phyloP scores from a whole-genome alignment of 129 eudicot genomes.

The Deinandra increscens region DNA sequence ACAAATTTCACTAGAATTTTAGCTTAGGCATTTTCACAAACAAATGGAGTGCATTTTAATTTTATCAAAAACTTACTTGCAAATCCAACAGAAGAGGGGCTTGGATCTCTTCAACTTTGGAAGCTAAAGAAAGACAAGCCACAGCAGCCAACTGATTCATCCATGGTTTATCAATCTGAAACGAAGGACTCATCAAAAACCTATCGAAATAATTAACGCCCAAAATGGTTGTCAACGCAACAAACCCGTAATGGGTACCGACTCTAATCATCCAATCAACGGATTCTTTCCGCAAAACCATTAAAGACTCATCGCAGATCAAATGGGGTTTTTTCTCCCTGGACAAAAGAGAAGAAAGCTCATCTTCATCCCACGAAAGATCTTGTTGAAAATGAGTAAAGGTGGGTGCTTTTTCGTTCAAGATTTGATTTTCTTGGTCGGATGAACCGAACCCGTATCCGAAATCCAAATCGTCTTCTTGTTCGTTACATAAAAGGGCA shows the following conservation, averaged over 20 bases:
- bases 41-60: conserved; percentile 8
- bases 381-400: conserved; percentile 42
- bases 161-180: conserved; percentile 83
- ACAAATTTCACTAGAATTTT: conserved; percentile 21
- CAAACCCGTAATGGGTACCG: conserved; percentile 58
- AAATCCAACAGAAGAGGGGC: conserved; percentile 76
- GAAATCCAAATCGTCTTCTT: conserved; percentile 41
- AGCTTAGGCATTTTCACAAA: conserved; percentile 36
- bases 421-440: conserved; percentile 19
- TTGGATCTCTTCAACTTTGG: conserved; percentile 91
- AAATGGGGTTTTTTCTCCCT: conserved; percentile 49
- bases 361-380: conserved; percentile 69
- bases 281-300: conserved; percentile 46
- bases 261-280: conserved; percentile 80
- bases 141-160: conserved; percentile 85
- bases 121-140: conserved; percentile 90
- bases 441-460: conserved; percentile 22
- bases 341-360: conserved; percentile 52
- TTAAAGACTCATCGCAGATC: conserved; percentile 36
- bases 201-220: conserved; percentile 83
- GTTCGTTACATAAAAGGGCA: conserved; percentile 68
- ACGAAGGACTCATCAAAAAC: conserved; percentile 46
- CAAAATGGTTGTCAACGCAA: conserved; percentile 53
- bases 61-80: conserved; percentile 49
- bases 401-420: conserved; percentile 31